Evolutionary conservation across 1,139 yeast genomes (phyloP), one percentile per base, ranked within the genome.

Genomic region (Hyphopichia buzzinii): DNA sequence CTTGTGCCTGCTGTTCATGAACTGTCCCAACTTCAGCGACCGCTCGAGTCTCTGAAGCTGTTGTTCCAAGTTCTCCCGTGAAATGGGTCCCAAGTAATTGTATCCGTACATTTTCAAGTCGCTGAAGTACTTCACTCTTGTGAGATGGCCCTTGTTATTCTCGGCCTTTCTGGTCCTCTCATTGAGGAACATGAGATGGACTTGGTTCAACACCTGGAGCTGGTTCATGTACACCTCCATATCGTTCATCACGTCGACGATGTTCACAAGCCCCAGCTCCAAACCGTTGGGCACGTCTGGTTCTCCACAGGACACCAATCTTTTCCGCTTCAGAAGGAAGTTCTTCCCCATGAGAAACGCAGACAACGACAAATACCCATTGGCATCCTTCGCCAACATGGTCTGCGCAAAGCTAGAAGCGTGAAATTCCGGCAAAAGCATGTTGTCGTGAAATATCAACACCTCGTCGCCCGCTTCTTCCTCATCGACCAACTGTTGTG

Each of bases 401-500:
- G 72, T 59, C 36, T 69, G 74, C 35, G 49, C 53, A 41, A 57
- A 71, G 1, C 64, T 50, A 13, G 42, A 49, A 10, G 72, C 67
- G 31, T 59, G 57, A 37, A 49, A 70, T 16, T 59, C 49, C 1
- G 75, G 74, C 3, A 69, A 45, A 28, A 71, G 48, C 16, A 54
- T 15, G 42, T 70, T 70, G 32, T 68, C 53, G 44, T 71, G 75
- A 2, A 57, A 45, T 6, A 71, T 55, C n/a, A 58, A 39, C 2
- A 61, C 70, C 22, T 52, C 55, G 39, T 64, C 72, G 1, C 21
- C 25, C 21, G 31, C 37, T 7, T 23, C 33, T 11, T 35, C 33
- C 3, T 30, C 31, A 16, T 42, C 47, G 3, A 50, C 30, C 8
- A 57, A 31, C 11, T 43, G 49, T 38, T 62, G 66, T 7, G 43